A percentile compares a stretch with the other conserved stretches of the same genome.
These are phyloP conservation scores for Diospyros lotus DNA, from an alignment of 148 eudicot genomes.

Conservation along the genomic window DNA sequence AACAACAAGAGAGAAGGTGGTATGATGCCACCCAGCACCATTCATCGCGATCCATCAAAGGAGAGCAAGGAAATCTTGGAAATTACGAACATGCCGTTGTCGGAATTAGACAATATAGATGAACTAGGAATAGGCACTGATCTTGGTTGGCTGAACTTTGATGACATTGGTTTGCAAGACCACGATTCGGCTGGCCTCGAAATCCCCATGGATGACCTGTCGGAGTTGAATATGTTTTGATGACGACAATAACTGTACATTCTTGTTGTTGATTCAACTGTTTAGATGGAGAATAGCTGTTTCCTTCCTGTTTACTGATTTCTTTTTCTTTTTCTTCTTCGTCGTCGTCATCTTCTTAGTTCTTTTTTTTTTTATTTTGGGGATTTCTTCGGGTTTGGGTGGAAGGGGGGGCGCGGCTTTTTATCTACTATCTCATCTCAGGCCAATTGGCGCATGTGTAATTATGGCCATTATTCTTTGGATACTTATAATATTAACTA, in stretches of 20 bases:
- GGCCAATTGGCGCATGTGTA: slow-evolving; percentile 46
- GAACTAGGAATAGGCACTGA: slow-evolving; percentile 53
- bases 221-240: slow-evolving; percentile 67
- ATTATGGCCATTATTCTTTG: slow-evolving; percentile 54
- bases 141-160: slow-evolving; percentile 70
- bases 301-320: not conserved
- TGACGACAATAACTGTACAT: slow-evolving; percentile 39
- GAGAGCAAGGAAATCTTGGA: slow-evolving; percentile 47
- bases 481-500: slow-evolving; percentile 25
- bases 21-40: slow-evolving; percentile 33
- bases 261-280: slow-evolving; percentile 28
- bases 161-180: slow-evolving; percentile 60
- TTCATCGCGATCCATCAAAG: slow-evolving; percentile 35
- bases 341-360: too few relatives aligned
- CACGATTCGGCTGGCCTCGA: slow-evolving; percentile 58
- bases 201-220: slow-evolving; percentile 89
- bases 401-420: not conserved
- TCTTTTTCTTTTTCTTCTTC: too few relatives aligned
- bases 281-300: slow-evolving; percentile 22
- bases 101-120: slow-evolving; percentile 55
- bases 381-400: too few relatives aligned
- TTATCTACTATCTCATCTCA: slow-evolving; percentile 24
- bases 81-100: slow-evolving; percentile 39
- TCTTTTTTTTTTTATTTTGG: too few relatives aligned
- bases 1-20: slow-evolving; percentile 42